A percentile compares a stretch with the other conserved stretches of the same genome.
phyloP scores from a whole-genome alignment of 371 early-diverging fungal genomes.

The Mortierella sp. region DNA sequence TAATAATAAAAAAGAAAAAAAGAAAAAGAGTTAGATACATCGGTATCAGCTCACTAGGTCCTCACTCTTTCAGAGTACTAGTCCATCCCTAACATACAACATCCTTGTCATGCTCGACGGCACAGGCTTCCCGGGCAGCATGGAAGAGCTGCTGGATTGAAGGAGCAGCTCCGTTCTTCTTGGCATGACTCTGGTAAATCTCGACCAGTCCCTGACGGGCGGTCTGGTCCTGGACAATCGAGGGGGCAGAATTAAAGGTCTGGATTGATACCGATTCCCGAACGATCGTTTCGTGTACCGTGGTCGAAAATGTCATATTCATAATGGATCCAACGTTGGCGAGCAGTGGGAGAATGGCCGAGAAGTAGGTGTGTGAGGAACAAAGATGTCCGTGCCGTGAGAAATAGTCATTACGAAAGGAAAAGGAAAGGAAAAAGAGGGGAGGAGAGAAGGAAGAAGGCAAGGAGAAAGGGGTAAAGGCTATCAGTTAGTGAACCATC shows the following conservation, averaged over 20 bases:
- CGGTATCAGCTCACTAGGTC: too few species aligned
- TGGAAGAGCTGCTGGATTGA: conserved; percentile 53
- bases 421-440: too few species aligned
- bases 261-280: too few species aligned
- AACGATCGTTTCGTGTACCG: neutral
- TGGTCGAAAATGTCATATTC: too few species aligned
- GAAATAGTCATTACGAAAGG: too few species aligned
- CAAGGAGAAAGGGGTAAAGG: neutral
- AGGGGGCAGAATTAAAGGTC: conserved; percentile 52
- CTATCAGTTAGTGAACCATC: neutral
- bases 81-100: conserved; percentile 24
- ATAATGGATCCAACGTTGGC: too few species aligned
- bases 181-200: conserved; percentile 32
- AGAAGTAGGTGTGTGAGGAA: too few species aligned
- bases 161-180: conserved; percentile 38
- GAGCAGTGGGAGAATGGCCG: too few species aligned
- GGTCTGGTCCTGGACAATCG: conserved; percentile 43
- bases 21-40: too few species aligned
- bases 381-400: too few species aligned
- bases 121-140: conserved; percentile 54
- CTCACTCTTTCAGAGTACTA: too few species aligned
- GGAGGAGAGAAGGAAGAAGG: neutral
- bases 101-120: conserved; percentile 56
- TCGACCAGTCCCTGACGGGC: conserved; percentile 42
- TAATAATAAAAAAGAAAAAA: neutral